Evolutionary conservation across 2,329 filamentous ascomycete genomes (phyloP).

Genomic region (Colletotrichum cordylinicola): DNA sequence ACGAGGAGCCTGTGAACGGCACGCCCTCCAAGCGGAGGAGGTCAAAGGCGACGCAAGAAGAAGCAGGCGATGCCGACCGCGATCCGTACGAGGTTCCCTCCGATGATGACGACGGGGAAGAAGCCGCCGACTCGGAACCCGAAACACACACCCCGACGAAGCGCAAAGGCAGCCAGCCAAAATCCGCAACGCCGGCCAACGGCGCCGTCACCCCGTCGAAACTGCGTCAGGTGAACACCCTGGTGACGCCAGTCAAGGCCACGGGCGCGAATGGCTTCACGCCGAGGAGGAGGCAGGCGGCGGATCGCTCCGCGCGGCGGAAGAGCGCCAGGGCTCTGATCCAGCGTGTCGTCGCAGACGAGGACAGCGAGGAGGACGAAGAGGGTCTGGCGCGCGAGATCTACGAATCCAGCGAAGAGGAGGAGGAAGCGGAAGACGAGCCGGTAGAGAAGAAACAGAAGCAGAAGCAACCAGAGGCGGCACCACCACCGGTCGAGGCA

Average conservation of each 20-base stretch:
- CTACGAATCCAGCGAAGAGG: slow-evolving; percentile 61
- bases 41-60: slow-evolving; percentile 15
- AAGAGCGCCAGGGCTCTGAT: slow-evolving; percentile 84
- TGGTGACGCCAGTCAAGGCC: slow-evolving; percentile 45
- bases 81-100: slow-evolving; percentile 15
- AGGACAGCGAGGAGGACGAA: slow-evolving; percentile 74
- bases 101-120: not conserved
- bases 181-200: slow-evolving; percentile 29
- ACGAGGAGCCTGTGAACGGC: slow-evolving; percentile 30
- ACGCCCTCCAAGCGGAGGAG: slow-evolving; percentile 39
- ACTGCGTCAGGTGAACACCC: slow-evolving; percentile 32
- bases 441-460: slow-evolving; percentile 14
- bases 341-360: slow-evolving; percentile 70
- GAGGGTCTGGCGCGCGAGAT: slow-evolving; percentile 74
- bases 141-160: slow-evolving; percentile 38
- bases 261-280: slow-evolving; percentile 50
- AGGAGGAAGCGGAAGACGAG: slow-evolving; percentile 34
- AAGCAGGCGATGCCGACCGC: slow-evolving; percentile 29
- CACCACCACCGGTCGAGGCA: slow-evolving; percentile 33
- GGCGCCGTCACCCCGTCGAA: slow-evolving; percentile 42
- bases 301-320: slow-evolving; percentile 83
- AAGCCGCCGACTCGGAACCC: slow-evolving; percentile 22
- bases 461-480: slow-evolving; percentile 12
- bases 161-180: slow-evolving; percentile 40
- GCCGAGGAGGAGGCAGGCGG: slow-evolving; percentile 70